These are phyloP conservation scores for Diaporthe citriasiana DNA, from an alignment of 2,329 filamentous ascomycete genomes.

Conservation along the genomic window DNA sequence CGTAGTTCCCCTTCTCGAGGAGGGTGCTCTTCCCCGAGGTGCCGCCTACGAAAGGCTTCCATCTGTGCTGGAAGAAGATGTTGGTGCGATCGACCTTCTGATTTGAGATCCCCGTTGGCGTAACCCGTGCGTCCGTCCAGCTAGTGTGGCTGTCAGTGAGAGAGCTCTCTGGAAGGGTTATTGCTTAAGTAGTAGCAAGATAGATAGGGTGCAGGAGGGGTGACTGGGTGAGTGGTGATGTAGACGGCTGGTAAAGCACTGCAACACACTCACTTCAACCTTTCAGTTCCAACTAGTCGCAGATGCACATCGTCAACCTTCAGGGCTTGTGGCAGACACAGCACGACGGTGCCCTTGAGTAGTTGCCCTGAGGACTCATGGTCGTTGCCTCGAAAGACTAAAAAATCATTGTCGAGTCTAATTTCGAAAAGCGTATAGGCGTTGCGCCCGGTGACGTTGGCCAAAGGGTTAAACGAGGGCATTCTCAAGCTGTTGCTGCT, in stretches of 20 bases:
- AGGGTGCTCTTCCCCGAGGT: slow-evolving; percentile 68
- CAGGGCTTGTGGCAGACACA: slow-evolving; percentile 78
- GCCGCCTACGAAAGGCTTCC: slow-evolving; percentile 75
- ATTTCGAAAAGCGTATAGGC: slow-evolving; percentile 71
- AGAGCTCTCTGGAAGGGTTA: not conserved
- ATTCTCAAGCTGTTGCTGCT: slow-evolving; percentile 53
- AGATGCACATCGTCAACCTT: slow-evolving; percentile 81
- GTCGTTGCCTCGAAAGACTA: slow-evolving; percentile 82
- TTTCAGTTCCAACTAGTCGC: slow-evolving; percentile 78
- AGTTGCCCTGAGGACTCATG: slow-evolving; percentile 83
- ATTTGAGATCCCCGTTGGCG: slow-evolving; percentile 70
- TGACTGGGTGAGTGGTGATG: not conserved
- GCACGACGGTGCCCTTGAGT: slow-evolving; percentile 79
- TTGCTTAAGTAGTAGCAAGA: not conserved
- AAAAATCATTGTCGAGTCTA: slow-evolving; percentile 80
- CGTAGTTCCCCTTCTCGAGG: slow-evolving; percentile 82
- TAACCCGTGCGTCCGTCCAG: slow-evolving; percentile 67
- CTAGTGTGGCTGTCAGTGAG: slow-evolving; percentile 51
- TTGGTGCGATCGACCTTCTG: slow-evolving; percentile 71
- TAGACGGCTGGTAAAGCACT: not conserved
- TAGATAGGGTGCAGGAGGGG: not conserved
- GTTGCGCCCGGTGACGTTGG: slow-evolving; percentile 64
- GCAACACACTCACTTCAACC: slow-evolving; percentile 71
- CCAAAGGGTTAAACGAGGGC: slow-evolving; percentile 71
- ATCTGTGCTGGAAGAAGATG: slow-evolving; percentile 77